Evolutionary conservation across 768 basidiomycete genomes (phyloP), one percentile per base, ranked within the genome.

Genomic region (Daedalea quercina): DNA sequence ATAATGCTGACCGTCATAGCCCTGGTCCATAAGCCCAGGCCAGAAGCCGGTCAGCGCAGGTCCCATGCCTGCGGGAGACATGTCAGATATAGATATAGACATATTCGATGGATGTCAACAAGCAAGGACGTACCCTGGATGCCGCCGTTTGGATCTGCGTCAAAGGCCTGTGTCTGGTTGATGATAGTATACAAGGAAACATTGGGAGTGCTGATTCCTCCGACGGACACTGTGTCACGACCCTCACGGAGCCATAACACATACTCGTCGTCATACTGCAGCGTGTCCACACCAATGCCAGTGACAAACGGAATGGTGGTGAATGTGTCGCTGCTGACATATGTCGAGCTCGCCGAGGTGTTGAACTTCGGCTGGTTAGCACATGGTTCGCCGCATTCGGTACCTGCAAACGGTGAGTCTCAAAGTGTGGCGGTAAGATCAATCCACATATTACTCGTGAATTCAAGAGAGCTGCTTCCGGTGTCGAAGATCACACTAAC

Each of bases 401-500:
- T 79, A 57, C 74, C 74, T 74, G 28, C 11, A 11, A 4, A 31
- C 4, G 28, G 28, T 31, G 6, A 31, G 11, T 31, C n/a, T n/a
- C n/a, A n/a, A 11, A 31, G 4, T 31, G 28, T 11, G 28, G 28
- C 60, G 73, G 50, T 31, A 11, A 31, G 28, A 31, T 11, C 4
- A 11, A 31, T 4, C 4, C 6, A 11, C 6, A 31, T 31, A 4
- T 31, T 57, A 75, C 77, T 76, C 2, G 74, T 74, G 54, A 79
- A 75, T 65, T 77, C 76, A 15, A 78, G 69, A 9, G 70, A 69
- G 8, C 62, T 61, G 54, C 76, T 78, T 46, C 79, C 80, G 11
- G 80, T 82, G 59, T 82, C 81, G 65, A 82, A 82, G 9, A 82
- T 76, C 44, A 81, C 79, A 53, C 37, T 63, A 50, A 69, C 59